Conservation (phyloP, 1,284 basidiomycete species). For the Inonotus obliquus region DNA sequence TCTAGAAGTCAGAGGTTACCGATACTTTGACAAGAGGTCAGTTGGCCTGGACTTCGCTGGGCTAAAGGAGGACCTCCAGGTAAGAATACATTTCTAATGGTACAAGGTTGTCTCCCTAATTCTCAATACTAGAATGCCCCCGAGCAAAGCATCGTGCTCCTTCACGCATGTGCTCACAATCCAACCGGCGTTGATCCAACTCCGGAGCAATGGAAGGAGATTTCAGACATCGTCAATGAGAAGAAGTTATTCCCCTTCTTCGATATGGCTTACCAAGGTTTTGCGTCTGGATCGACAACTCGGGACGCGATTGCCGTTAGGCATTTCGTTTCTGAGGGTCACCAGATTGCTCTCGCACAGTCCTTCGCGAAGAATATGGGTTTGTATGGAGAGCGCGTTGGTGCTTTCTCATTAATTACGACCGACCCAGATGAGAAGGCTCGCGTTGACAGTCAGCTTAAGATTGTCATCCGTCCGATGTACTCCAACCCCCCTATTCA, state of each 20-base stretch:
- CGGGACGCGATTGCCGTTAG: constrained; percentile 94
- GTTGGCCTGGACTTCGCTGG: constrained; percentile 93
- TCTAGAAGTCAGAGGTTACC: constrained; percentile 88
- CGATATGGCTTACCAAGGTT: constrained; percentile 97
- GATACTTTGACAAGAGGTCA: constrained; percentile 93
- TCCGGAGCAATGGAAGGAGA: constrained; percentile 87
- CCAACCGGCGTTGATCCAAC: constrained; percentile 98
- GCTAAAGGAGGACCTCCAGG: constrained; percentile 83
- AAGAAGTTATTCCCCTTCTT: constrained; percentile 91
- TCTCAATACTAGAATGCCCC: constrained; percentile 57
- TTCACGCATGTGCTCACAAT: constrained; percentile 96
- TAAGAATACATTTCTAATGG: constrained; percentile 30
- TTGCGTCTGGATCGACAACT: constrained; percentile 85
- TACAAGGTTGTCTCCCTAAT: not conserved
- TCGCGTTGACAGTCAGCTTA: constrained; percentile 88
- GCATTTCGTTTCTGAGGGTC: constrained; percentile 88
- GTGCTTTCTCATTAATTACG: constrained; percentile 87
- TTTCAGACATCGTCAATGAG: constrained; percentile 85
- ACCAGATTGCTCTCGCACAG: constrained; percentile 84
- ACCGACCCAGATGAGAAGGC: constrained; percentile 78
- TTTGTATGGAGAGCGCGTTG: constrained; percentile 95
- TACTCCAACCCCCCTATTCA: constrained; percentile 99
- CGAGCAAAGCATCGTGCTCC: constrained; percentile 74
- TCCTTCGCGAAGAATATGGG: constrained; percentile 99
- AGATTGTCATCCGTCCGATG: constrained; percentile 95